phyloP scores from a whole-genome alignment of 345 rosid genomes.

The Turritis glabra region DNA sequence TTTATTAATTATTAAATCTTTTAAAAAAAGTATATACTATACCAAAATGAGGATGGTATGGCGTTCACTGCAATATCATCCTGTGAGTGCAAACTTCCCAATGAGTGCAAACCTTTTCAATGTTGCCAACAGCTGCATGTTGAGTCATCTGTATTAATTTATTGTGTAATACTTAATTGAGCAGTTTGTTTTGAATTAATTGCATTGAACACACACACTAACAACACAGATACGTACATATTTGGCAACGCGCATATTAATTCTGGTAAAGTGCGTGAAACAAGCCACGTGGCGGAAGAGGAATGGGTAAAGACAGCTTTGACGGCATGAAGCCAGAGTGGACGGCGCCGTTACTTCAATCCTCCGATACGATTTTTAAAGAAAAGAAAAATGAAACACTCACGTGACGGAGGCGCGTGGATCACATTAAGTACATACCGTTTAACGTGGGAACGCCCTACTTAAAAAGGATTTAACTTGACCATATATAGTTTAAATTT shows the following conservation, averaged over 20 bases:
- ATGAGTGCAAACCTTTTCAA: background rate
- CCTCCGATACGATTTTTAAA: background rate
- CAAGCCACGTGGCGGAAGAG: slow-evolving; percentile 20
- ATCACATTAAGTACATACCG: slow-evolving; percentile 13
- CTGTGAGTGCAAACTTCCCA: background rate
- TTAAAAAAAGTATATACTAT: background rate
- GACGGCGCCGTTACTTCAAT: slow-evolving; percentile 26
- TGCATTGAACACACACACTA: slow-evolving; percentile 25
- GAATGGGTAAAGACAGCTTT: slow-evolving; percentile 27
- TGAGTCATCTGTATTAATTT: background rate
- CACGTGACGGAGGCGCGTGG: slow-evolving; percentile 31
- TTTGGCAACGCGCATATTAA: slow-evolving; percentile 7
- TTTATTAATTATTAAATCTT: background rate
- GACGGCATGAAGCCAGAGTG: slow-evolving; percentile 31
- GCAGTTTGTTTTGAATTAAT: background rate
- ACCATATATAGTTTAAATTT: slow-evolving; percentile 1
- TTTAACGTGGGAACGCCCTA: slow-evolving; percentile 19
- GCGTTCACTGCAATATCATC: background rate
- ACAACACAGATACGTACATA: background rate
- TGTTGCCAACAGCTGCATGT: slow-evolving; percentile 7
- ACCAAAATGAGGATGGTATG: background rate
- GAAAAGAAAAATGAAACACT: background rate
- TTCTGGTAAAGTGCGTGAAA: slow-evolving; percentile 28
- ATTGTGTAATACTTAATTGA: background rate
- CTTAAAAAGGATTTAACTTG: slow-evolving; percentile 1